Evolutionary conservation across 2,329 filamentous ascomycete species (phyloP), one percentile per base, ranked within the genome.

Genomic region (Xylaria arbuscula): DNA sequence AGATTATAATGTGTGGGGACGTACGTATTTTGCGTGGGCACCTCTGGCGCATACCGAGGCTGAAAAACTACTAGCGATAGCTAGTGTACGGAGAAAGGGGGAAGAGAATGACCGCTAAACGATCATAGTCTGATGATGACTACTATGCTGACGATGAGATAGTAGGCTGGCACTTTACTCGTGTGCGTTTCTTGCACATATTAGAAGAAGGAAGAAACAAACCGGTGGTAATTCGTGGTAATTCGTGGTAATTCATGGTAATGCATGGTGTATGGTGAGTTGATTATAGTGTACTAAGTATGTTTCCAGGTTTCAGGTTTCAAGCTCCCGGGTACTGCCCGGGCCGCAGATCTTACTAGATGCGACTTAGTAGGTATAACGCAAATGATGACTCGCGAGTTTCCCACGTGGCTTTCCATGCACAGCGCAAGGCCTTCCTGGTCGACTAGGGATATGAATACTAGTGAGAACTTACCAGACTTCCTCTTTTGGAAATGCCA

Each of bases 361-460:
- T 56, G 51, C 61, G 51, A 56, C 36, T 40, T 28, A 28, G 28
- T 28, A 28, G 28, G 28, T 28, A 28, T 24, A 34, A 38, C 15
- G n/a, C 38, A 22, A 40, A 60, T 42, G 48, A 40, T 48, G 55
- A 55, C 48, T 28, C 55, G 55, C 42, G 42, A 64, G 24, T 13
- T 55, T 64, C 66, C 66, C 66, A 68, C 66, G 66, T 68, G 66
- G 66, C 28, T 40, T 63, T 17, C 11, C 42, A 36, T 6, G 54
- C 32, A 57, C 53, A 19, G 61, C 7, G 19, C 38, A 24, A 36
- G 19, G 15, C 2, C n/a, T 36, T n/a, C 51, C 51, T 36, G 51
- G 32, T 17, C 11, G 22, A 24, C 19, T 42, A 56, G 51, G 28
- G 28, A 15, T 36, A 54, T 54, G 32, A 17, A 17, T 36, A 54